Base-by-base conservation (phyloP, 2,329 filamentous ascomycete genomes). In the Claviceps sp. region DNA sequence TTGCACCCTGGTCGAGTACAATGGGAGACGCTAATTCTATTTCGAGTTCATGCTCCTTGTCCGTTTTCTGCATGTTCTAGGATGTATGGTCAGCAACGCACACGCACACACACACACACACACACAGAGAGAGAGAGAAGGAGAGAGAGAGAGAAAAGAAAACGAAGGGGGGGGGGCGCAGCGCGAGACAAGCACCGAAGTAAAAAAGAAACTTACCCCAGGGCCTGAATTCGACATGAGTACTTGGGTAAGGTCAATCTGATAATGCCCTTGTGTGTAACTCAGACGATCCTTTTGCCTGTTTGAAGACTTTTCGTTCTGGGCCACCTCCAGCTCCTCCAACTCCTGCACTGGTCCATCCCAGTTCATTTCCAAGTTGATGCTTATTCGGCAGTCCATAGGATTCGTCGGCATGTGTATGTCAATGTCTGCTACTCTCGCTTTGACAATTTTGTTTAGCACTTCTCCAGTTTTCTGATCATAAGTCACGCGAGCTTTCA, bases 191-290 rank as follows among this genome's bases (percentile, higher is more conserved):
- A 40, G 38, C 42, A 26, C 22, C 20, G 50, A 37, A 45, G 14
- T 9, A 1, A 38, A 42, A 49, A 7, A n/a, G 4, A 2, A 14
- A 49, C 70, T 55, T 65, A 74, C 71, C 4, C 65, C 66, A 50
- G 65, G 63, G 6, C 63, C 66, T 26, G 60, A 58, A 34, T 60
- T 58, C 5, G 62, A 62, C 48, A 74, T 76, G 11, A 82, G 85
- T 43, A 98, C 93, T 65, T 96, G 90, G 0, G 93, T 98, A 49
- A 98, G 72, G 67, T 98, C 93, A 59, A 98, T 78, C 64, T 93
- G 87, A 64, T 94, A 96, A 51, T 81, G 82, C 42, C 89, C 77
- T 65, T 97, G 94, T 9, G 77, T 83, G 69, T 98, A 98, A 63
- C 87, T 94, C 64, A 98, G 73, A 18, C 93, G 81, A 67, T 98